Base-by-base conservation (phyloP, 2,329 filamentous ascomycete species). In the Aspergillus neotritici region DNA sequence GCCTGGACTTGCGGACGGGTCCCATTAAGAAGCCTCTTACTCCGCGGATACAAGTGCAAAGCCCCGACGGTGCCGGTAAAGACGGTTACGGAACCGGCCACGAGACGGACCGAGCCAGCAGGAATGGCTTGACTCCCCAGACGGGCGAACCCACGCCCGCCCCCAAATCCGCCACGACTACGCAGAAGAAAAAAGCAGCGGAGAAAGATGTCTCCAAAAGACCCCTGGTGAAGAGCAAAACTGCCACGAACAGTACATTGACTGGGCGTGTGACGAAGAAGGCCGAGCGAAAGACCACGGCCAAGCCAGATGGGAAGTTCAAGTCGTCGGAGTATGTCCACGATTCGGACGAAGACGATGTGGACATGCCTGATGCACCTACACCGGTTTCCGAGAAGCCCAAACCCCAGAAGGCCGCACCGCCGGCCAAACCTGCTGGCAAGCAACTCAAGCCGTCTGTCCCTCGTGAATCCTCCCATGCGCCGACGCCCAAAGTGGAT, bases 271-370 rank as follows among this genome's bases (percentile, higher is more conserved):
- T 68, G 21, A 68, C 65, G 15, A 70, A 72, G 53, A 76, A 75
- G 58, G 64, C 71, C 12, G 70, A 63, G 39, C 60, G 61, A 41
- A 65, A 64, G 46, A 44, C 64, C 2, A 50, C 57, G 14, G 48
- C 62, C n/a, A 69, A 69, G 47, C 49, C 58, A 21, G 69, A 70
- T 37, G 58, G 57, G 37, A 71, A 75, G 52, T 69, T 74, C 62
- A 78, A 78, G 56, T 78, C 75, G 7, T 70, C 71, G 1, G 75
- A 78, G 56, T 70, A 71, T 40, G 72, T 78, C 15, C 67, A 74
- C 42, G 73, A 75, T 52, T 78, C 76, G 1, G 71, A 74, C 38
- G 70, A 71, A 36, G 70, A 74, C 35, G 65, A 67, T 34, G 68
- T 69, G 36, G 72, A 71, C 31, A 63, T 69, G 46, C 51, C 55